Evolutionary conservation across 306 rosid species (phyloP), one percentile per base, ranked within the genome.

Genomic region (Arachis stenosperma): DNA sequence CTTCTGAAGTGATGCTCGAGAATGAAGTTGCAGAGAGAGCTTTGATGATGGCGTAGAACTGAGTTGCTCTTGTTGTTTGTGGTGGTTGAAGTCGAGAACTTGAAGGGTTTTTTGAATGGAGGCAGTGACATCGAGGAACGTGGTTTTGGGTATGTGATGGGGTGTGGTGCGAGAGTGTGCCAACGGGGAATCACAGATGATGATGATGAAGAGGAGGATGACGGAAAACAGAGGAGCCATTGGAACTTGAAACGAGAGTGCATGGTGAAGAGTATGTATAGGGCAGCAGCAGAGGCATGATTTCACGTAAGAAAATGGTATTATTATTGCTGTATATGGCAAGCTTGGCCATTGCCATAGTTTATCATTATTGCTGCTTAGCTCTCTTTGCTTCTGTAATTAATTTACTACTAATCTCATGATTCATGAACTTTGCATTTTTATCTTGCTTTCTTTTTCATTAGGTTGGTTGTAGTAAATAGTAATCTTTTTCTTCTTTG

Each of bases 1-100:
- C 67, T 66, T 79, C 3, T 51, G 82, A 17, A 92, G 51, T 0
- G 93, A 89, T 67, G 71, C 67, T 74, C 98, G 88, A 17, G 98
- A 82, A 67, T 79, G 88, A 8, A 92, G 80, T 2, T 73, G 75
- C 51, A 88, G 59, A 4, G 83, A 53, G 6, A 88, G 71, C 6
- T 59, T 57, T 36, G 73, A 14, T 9, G 57, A 52, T 4, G 74
- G 17, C 44, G 39, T 42, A 51, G 43, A 51, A 11, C 30, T 70
- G 2, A n/a, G 40, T 67, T 39, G 44, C 3, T 65, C 17, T 27
- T 46, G 5, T 14, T 60, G 22, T 36, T 43, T 14, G 9, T 48
- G 61, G 30, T 54, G 76, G 75, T 72, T 75, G 5, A 75, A 27
- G 47, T 83, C 56, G 61, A 82, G 71, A 61, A 71, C 61, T 48